Evolutionary conservation across 2,329 filamentous ascomycete species (phyloP).

Genomic region (Arthroderma sp.): DNA sequence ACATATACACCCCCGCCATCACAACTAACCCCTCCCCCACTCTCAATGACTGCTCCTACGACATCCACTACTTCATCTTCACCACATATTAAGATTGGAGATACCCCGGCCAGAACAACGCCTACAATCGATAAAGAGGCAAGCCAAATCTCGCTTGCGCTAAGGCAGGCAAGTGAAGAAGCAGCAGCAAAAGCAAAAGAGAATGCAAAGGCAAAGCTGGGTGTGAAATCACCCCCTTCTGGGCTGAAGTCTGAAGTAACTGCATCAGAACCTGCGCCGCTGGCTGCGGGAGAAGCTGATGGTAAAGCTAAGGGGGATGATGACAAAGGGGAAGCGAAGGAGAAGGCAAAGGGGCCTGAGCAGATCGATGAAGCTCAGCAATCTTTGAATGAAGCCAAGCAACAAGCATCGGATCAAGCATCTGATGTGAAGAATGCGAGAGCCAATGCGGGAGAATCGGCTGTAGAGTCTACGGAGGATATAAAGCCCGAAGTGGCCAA

Average conservation of each 20-base stretch:
- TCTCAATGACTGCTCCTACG: conserved; percentile 8
- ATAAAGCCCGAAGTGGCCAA: conserved; percentile 16
- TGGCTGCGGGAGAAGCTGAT: background rate
- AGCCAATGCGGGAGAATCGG: conserved; percentile 18
- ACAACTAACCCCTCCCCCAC: conserved; percentile 11
- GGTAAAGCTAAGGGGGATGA: background rate
- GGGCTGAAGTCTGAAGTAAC: conserved; percentile 10
- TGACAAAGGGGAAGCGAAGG: background rate
- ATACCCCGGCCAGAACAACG: conserved; percentile 21
- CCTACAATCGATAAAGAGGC: conserved; percentile 22
- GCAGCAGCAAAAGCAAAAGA: conserved; percentile 26
- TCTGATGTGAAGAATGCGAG: background rate
- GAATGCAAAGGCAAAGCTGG: conserved; percentile 11
- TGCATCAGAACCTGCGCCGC: conserved; percentile 1
- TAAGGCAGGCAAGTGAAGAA: conserved; percentile 32
- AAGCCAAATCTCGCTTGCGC: conserved; percentile 24
- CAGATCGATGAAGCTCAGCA: background rate
- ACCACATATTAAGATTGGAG: conserved; percentile 28
- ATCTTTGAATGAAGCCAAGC: background rate
- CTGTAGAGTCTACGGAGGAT: conserved; percentile 26
- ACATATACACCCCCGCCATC: background rate
- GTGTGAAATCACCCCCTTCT: conserved; percentile 1
- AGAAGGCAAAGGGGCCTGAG: conserved; percentile 1
- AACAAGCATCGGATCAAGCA: background rate
- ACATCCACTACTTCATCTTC: conserved; percentile 18